Percentiles rank a stretch among this genome's conserved stretches.
These are phyloP conservation scores for Juglanconis sp. DNA, from an alignment of 2,329 filamentous ascomycete species.

Conservation along the genomic window DNA sequence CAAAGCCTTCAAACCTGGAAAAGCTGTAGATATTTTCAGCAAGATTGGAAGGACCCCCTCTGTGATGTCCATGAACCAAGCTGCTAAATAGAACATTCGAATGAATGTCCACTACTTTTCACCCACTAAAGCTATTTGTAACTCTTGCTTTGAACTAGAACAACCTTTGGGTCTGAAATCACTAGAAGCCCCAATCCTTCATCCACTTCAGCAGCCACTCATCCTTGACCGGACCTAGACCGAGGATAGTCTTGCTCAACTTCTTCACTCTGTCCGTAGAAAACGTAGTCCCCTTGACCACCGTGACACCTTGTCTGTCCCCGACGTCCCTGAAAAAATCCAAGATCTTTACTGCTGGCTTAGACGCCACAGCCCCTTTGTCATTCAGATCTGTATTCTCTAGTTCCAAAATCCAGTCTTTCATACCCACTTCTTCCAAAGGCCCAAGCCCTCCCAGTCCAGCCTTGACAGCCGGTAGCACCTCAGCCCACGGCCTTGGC, in stretches of 20 bases:
- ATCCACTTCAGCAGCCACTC: slow-evolving; percentile 8
- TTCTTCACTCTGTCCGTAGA: not conserved
- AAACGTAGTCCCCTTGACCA: not conserved
- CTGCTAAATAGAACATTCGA: too few species aligned
- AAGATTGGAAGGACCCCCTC: too few species aligned
- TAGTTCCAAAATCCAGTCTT: not conserved
- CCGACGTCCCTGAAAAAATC: slow-evolving; percentile 1
- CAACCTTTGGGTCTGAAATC: not conserved
- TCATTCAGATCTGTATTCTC: not conserved
- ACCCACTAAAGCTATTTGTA: too few species aligned
- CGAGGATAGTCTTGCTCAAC: not conserved
- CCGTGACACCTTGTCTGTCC: not conserved
- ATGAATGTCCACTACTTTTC: too few species aligned
- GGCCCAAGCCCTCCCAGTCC: not conserved
- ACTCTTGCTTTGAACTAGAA: too few species aligned
- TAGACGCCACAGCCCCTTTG: not conserved
- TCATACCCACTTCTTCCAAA: not conserved
- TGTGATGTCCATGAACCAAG: too few species aligned
- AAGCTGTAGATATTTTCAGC: too few species aligned
- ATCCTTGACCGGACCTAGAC: not conserved
- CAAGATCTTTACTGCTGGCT: slow-evolving; percentile 8
- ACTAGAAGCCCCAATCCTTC: not conserved
- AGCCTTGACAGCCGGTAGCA: not conserved
- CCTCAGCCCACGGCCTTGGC: slow-evolving; percentile 1
- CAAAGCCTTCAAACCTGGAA: too few species aligned